Evolutionary conservation across 768 basidiomycete genomes (phyloP).

Genomic region (Tubosaeta sp.): DNA sequence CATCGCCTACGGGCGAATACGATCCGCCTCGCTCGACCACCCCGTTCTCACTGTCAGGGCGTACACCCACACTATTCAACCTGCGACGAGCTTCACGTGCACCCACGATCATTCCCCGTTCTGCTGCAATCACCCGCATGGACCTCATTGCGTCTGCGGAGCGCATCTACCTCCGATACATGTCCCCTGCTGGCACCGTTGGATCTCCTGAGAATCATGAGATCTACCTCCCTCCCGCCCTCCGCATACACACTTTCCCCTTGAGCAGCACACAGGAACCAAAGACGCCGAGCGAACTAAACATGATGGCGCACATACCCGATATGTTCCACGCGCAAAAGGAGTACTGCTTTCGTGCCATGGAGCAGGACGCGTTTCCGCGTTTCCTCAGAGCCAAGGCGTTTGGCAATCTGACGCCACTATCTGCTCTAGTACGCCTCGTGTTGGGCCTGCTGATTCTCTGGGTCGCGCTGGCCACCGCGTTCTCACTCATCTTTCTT

Average conservation of each 20-base stretch:
- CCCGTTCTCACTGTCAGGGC: constrained; percentile 72
- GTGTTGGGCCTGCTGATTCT: constrained; percentile 79
- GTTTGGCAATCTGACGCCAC: constrained; percentile 94
- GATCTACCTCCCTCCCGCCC: constrained; percentile 91
- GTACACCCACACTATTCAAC: constrained; percentile 74
- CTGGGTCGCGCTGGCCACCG: constrained; percentile 93
- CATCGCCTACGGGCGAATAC: constrained; percentile 45
- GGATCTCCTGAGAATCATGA: constrained; percentile 90
- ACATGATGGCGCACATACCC: constrained; percentile 82
- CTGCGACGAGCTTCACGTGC: constrained; percentile 78
- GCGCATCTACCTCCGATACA: constrained; percentile 92
- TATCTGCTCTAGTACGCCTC: constrained; percentile 83
- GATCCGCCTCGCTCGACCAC: constrained; percentile 66
- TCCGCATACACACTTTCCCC: constrained; percentile 90
- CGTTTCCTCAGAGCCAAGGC: constrained; percentile 95
- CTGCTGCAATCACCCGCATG: constrained; percentile 81
- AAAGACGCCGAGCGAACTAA: constrained; percentile 58
- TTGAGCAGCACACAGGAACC: constrained; percentile 72
- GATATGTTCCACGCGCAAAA: constrained; percentile 98
- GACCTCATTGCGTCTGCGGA: constrained; percentile 93
- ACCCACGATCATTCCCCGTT: constrained; percentile 91
- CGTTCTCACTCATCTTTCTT: constrained; percentile 89
- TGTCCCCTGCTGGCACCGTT: constrained; percentile 73
- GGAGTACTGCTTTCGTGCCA: constrained; percentile 93
- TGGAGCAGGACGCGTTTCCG: constrained; percentile 94